Evolutionary conservation across 768 basidiomycete genomes (phyloP), one percentile per base, ranked within the genome.

Genomic region (Mycena olivaceomarginata): DNA sequence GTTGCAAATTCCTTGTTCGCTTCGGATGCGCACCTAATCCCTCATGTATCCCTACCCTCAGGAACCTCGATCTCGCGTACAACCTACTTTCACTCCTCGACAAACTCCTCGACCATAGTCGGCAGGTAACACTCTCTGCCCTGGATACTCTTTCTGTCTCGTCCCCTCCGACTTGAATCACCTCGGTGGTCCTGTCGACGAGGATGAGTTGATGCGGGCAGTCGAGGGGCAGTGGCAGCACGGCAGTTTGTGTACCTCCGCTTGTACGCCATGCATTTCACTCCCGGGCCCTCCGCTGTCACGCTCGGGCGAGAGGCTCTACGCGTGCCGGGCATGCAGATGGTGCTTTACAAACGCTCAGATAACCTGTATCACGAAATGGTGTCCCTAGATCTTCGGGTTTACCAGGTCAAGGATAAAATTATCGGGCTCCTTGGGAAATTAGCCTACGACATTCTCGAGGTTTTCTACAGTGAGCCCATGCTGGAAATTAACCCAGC

Each of bases 151-250:
- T 43, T 22, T n/a, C 39, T 6, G 9, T 5, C 63, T 65, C 43
- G 62, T 9, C 16, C 22, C 43, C 20, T 4, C 1, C n/a, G 3
- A 1, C 7, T 31, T 31, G 31, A 4, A 31, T 3, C 40, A 6
- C 20, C 18, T 9, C 43, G 11, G 22, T 25, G 43, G 43, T 16
- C 45, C 31, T 25, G 15, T 63, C 0, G 71, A 72, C 63, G 63
- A 72, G 39, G 63, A 66, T 43, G n/a, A 43, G 6, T 5, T 72
- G 7, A 65, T 72, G 71, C 16, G 22, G 18, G 10, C 40, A 31
- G 12, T 72, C 16, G 71, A 72, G 20, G 40, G 40, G 10, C 64
- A 45, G n/a, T 68, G 72, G 72, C 66, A 41, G 39, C 9, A 18
- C 20, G 72, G 72, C 25, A 8, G 41, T 6, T 67, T 53, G 65